Evolutionary conservation across 2,329 filamentous ascomycete genomes (phyloP), one percentile per base, ranked within the genome.

Genomic region (Thelonectria discophora): DNA sequence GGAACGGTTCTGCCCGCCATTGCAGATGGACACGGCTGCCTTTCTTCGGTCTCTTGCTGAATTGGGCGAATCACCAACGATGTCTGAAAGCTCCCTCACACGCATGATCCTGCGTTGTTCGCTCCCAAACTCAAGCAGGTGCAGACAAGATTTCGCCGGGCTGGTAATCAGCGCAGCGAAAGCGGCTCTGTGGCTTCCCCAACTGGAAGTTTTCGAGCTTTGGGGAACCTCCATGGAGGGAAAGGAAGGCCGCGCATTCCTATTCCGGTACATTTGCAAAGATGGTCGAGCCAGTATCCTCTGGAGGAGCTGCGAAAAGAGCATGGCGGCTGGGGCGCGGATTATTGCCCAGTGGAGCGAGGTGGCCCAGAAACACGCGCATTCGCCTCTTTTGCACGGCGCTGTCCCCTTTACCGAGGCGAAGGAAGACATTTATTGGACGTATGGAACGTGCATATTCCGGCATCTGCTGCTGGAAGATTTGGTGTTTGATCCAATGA

Each of bases 401-500:
- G 46, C 47, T 54, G 34, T 60, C 34, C 59, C 63, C 47, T 55
- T 65, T 60, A n/a, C 50, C 8, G 59, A 65, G 59, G 60, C 55
- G n/a, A 57, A 51, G 55, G 32, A 8, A 46, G 46, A 62, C 20
- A 57, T 62, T 47, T 60, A 7, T 52, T 46, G 17, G 51, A 60
- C 59, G 43, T n/a, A 40, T 47, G 59, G 63, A 50, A 48, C 63
- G 55, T 65, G 48, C 59, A 60, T 65, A 55, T 65, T 55, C 58
- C 55, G 32, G 48, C 48, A 65, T 55, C 48, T 65, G 51, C 55
- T 59, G 46, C 62, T 65, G 55, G 62, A 65, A 43, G 50, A 62
- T 32, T 53, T 65, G 48, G 43, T 58, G 37, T 55, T 64, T 64
- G 62, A 65, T 56, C 62, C 55, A 55, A 58, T 65, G 46, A 65